Evolutionary conservation across 139 green algal species (phyloP), one percentile per base, ranked within the genome.

Genomic region (Chlorella sp.): DNA sequence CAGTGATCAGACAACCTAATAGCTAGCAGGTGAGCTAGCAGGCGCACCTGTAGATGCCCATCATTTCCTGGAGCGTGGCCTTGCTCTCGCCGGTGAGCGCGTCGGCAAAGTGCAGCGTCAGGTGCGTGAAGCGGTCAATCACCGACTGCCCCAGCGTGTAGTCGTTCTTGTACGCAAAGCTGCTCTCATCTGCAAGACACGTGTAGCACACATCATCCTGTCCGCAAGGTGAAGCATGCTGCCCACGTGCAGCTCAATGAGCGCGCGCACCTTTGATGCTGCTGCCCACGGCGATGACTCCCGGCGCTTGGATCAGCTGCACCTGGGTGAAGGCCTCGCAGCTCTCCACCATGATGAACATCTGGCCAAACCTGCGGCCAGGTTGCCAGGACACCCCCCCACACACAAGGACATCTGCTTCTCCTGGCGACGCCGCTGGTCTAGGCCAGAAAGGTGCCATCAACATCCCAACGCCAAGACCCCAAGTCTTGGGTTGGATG

Each of bases 341-440:
- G 2, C 93, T 98, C 77, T 99, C 94, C 36, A 94, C 80, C 5
- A 98, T 85, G 23, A 99, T 74, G 63, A 98, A 75, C 42, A 99
- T 62, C 77, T 96, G 79, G 10, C 84, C 80, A 74, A 97, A 98
- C 62, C 93, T 84, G 30, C 68, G 76, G n/a, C n/a, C n/a, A n/a
- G n/a, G n/a, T n/a, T n/a, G n/a, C n/a, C n/a, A n/a, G n/a, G n/a
- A n/a, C n/a, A n/a, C n/a, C n/a, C n/a, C n/a, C n/a, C n/a, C n/a
- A n/a, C n/a, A n/a, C n/a, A n/a, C n/a, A n/a, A n/a, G n/a, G n/a
- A n/a, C n/a, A n/a, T n/a, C n/a, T n/a, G n/a, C n/a, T n/a, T n/a
- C n/a, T n/a, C n/a, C n/a, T n/a, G n/a, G n/a, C n/a, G n/a, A n/a
- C n/a, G n/a, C n/a, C n/a, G n/a, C n/a, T n/a, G n/a, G n/a, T n/a